Evolutionary conservation across 106 monocot genomes (phyloP).

Genomic region (Cymbidium sinense): DNA sequence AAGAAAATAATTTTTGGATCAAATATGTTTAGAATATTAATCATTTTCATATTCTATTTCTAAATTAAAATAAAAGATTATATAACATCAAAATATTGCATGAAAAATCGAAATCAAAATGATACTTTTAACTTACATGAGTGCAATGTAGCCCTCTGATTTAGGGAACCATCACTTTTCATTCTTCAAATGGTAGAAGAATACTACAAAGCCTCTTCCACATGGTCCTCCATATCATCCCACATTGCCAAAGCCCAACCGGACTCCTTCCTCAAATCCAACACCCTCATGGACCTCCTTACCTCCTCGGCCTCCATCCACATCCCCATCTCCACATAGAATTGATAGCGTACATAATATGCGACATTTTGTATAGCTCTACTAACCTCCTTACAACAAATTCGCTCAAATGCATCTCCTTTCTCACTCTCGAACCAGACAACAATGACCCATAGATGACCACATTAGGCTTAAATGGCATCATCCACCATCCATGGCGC

Average conservation of each 20-base stretch:
- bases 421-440: too few species aligned
- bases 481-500: conserved; percentile 13
- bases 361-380: conserved; percentile 36
- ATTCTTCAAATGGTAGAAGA: not conserved
- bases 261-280: conserved; percentile 34
- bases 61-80: too few species aligned
- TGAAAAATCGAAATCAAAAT: too few species aligned
- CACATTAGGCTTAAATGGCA: conserved; percentile 39
- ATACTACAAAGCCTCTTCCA: too few species aligned
- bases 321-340: conserved; percentile 44
- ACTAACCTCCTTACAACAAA: conserved; percentile 28
- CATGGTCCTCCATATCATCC: too few species aligned
- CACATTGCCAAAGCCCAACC: conserved; percentile 26
- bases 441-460: too few species aligned
- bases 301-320: conserved; percentile 45
- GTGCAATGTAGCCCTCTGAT: not conserved
- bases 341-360: conserved; percentile 26
- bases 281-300: conserved; percentile 30
- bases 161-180: not conserved
- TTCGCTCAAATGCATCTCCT: conserved; percentile 24
- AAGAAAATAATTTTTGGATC: too few species aligned
- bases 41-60: too few species aligned
- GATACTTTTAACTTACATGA: too few species aligned
- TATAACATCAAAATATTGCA: not conserved
- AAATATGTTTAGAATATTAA: too few species aligned